A percentile compares a stretch with the other conserved stretches of the same genome.
phyloP scores from a whole-genome alignment of 768 basidiomycete genomes.

The Saitozyma sp. region DNA sequence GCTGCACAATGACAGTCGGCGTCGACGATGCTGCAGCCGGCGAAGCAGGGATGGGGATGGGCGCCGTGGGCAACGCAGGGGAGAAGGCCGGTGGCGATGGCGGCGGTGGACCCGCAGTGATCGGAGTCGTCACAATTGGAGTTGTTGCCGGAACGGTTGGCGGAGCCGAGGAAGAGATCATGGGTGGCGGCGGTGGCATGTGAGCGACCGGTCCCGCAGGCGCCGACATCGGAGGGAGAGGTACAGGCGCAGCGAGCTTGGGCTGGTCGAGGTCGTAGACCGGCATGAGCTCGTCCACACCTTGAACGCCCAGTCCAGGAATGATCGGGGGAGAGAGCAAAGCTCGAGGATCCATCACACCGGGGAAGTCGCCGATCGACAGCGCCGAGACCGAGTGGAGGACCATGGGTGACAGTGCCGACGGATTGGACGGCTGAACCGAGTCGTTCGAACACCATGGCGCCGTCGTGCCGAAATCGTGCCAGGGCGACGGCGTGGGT shows the following conservation, averaged over 20 bases:
- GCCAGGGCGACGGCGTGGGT: slow-evolving; percentile 20
- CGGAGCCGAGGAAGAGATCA: neutral
- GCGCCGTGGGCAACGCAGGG: neutral
- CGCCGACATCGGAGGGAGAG: neutral
- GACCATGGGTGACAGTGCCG: slow-evolving; percentile 27
- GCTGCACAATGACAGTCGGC: neutral
- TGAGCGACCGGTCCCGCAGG: neutral
- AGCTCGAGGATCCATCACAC: slow-evolving; percentile 28
- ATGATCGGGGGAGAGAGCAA: slow-evolving; percentile 29
- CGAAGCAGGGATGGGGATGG: slow-evolving; percentile 13
- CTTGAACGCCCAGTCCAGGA: neutral
- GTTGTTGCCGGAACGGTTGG: neutral
- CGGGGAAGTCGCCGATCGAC: slow-evolving; percentile 16
- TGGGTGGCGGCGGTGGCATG: slow-evolving; percentile 6
- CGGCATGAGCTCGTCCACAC: neutral
- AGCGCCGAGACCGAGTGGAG: slow-evolving; percentile 27
- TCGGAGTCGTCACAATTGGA: neutral
- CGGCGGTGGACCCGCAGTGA: neutral
- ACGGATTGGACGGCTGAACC: slow-evolving; percentile 15
- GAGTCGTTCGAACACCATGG: slow-evolving; percentile 26
- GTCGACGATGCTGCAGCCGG: neutral
- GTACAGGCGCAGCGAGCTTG: neutral
- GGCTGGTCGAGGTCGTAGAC: neutral
- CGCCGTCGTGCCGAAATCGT: slow-evolving; percentile 7
- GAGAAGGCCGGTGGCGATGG: slow-evolving; percentile 1